Base-by-base conservation (phyloP, 1,284 basidiomycete species). In the Irpex lacteus region DNA sequence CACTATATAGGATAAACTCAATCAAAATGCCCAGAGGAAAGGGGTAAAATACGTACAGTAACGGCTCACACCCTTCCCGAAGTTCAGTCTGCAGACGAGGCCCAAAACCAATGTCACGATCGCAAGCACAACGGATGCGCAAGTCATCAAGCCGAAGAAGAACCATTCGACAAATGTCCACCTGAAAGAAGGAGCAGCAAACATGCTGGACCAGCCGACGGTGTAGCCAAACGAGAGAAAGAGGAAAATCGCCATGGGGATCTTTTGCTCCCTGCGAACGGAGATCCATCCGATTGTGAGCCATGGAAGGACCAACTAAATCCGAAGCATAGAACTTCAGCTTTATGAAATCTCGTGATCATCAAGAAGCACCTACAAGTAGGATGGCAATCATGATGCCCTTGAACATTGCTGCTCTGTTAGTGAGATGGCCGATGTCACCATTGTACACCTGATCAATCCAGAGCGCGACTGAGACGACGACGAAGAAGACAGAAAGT, bases 401-500 rank as follows among this genome's bases (percentile, higher is more conserved):
- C 71, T 85, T 84, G 77, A 89, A 91, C 21, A 85, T 65, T 11
- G 67, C 75, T 21, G 78, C 74, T 58, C 80, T 77, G 15, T 70
- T 74, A 49, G 82, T 84, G 44, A 86, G 73, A 55, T 81, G 80
- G 18, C 83, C 87, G 60, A 88, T 86, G 40, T 81, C 76, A 38
- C 87, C 87, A 69, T 89, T 87, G 75, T 83, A 85, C 53, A 92
- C 78, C 69, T 90, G 89, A 72, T 93, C 91, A 63, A 93, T 75
- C 90, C 90, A 94, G 47, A 93, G 77, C 6, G 82, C 86, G 44
- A 89, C 84, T 3, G 89, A 84, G 21, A 83, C 80, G 38, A 85
- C 81, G 74, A 93, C 86, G 77, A 92, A 93, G 80, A 92, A 93
- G 52, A 91, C 69, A 34, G 87, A 85, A 19, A 94, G 78, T 70